Conservation (phyloP, 1,284 basidiomycete genomes). For the Puccinia coronata region DNA sequence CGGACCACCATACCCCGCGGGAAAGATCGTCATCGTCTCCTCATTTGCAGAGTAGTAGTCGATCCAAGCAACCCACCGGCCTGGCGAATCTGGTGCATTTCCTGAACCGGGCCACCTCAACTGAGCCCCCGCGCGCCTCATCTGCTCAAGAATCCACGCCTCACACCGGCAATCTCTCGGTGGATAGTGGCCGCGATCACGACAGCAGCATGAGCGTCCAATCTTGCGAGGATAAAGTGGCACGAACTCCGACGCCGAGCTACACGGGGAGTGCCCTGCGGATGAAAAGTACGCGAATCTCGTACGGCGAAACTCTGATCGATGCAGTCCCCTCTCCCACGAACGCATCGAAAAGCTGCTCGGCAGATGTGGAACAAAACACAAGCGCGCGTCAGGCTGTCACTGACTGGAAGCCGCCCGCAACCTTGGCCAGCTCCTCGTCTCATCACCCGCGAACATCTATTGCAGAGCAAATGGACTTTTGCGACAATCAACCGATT, state of each 20-base stretch:
- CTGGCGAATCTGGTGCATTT: conserved; percentile 32
- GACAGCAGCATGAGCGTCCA: background rate
- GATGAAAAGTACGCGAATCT: conserved; percentile 33
- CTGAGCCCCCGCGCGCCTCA: conserved; percentile 4
- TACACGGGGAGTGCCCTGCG: conserved; percentile 40
- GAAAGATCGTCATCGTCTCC: background rate
- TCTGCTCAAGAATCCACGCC: background rate
- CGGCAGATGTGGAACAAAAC: background rate
- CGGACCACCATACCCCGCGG: background rate
- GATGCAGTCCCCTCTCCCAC: conserved; percentile 30
- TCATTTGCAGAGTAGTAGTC: background rate
- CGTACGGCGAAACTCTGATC: conserved; percentile 28
- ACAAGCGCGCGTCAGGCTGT: background rate
- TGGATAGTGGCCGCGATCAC: background rate
- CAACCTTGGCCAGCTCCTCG: background rate
- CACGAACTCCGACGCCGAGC: conserved; percentile 4
- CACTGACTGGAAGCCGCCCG: conserved; percentile 36
- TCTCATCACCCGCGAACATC: conserved; percentile 4
- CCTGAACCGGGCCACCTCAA: conserved; percentile 24
- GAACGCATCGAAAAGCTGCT: background rate
- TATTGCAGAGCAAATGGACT: conserved; percentile 9
- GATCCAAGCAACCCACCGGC: conserved; percentile 10
- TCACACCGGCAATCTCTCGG: background rate
- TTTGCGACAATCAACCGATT: background rate
- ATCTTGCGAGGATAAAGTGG: background rate